A percentile compares a stretch with the other conserved stretches of the same genome.
phyloP scores from a whole-genome alignment of 768 basidiomycete genomes.

The Amanita rubescens region DNA sequence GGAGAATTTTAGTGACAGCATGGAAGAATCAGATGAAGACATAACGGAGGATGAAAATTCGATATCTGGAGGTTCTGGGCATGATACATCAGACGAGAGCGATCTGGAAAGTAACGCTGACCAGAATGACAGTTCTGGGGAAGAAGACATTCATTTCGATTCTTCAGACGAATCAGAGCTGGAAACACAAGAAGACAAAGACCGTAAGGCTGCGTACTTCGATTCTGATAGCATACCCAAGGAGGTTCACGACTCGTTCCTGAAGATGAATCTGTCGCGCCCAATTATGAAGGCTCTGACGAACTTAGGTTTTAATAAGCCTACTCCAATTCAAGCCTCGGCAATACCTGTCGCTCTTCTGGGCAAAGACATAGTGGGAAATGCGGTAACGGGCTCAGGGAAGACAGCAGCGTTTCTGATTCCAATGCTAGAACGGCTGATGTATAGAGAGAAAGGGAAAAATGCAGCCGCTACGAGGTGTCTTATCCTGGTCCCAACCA shows the following conservation, averaged over 20 bases:
- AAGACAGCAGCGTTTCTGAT: slow-evolving; percentile 98
- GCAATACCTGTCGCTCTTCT: slow-evolving; percentile 90
- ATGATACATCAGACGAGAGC: slow-evolving; percentile 7
- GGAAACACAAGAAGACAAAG: slow-evolving; percentile 60
- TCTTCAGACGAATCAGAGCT: slow-evolving; percentile 34
- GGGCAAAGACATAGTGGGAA: slow-evolving; percentile 94
- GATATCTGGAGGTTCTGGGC: slow-evolving; percentile 23
- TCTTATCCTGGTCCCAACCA: slow-evolving; percentile 87
- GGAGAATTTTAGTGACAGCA: slow-evolving; percentile 31
- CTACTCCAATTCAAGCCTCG: slow-evolving; percentile 93
- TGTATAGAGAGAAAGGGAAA: slow-evolving; percentile 87
- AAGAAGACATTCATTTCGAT: slow-evolving; percentile 18
- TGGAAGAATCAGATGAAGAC: slow-evolving; percentile 25
- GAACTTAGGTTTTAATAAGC: slow-evolving; percentile 70
- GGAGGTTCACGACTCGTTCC: slow-evolving; percentile 68
- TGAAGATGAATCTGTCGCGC: slow-evolving; percentile 92
- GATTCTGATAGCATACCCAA: slow-evolving; percentile 45
- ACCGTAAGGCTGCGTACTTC: slow-evolving; percentile 87
- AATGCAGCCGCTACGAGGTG: slow-evolving; percentile 84
- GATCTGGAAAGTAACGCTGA: slow-evolving; percentile 20
- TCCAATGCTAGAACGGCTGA: slow-evolving; percentile 86
- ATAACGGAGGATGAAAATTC: slow-evolving; percentile 21
- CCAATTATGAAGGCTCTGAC: slow-evolving; percentile 88
- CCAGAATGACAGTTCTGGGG: slow-evolving; percentile 27
- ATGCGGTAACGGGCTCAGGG: slow-evolving; percentile 94